Conservation (phyloP, 768 basidiomycete genomes). For the Amanita polypyramis region DNA sequence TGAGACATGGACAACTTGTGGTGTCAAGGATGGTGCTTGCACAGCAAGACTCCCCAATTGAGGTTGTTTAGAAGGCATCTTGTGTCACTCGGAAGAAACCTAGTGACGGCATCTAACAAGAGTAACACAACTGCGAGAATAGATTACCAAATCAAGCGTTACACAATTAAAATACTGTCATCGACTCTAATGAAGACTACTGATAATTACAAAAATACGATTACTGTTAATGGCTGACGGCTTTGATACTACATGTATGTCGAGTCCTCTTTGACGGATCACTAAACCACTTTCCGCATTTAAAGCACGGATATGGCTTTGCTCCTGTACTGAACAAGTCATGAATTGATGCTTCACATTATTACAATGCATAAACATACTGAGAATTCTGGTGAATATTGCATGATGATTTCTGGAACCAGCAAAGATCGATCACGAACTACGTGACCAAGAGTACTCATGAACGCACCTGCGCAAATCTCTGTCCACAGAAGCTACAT, state of each 20-base stretch:
- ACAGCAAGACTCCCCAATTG: slow-evolving; percentile 58
- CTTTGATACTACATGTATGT: slow-evolving; percentile 33
- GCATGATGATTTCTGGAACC: slow-evolving; percentile 40
- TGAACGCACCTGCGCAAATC: slow-evolving; percentile 31
- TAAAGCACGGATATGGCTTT: slow-evolving; percentile 40
- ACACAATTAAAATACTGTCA: not conserved
- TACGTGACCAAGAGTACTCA: not conserved
- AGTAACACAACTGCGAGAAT: not conserved
- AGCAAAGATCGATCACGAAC: slow-evolving; percentile 1
- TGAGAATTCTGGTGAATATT: slow-evolving; percentile 50
- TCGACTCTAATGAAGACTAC: not conserved
- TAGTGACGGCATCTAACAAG: not conserved
- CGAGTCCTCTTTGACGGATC: slow-evolving; percentile 57
- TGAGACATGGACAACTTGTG: slow-evolving; percentile 65
- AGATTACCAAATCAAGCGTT: not conserved
- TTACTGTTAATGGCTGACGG: not conserved
- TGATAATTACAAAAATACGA: too few species aligned
- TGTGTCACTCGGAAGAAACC: not conserved
- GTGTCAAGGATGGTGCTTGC: slow-evolving; percentile 47
- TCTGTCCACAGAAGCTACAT: slow-evolving; percentile 41
- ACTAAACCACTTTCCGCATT: slow-evolving; percentile 44
- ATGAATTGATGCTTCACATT: not conserved
- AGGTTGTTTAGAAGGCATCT: slow-evolving; percentile 33
- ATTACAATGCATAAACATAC: slow-evolving; percentile 14
- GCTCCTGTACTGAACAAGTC: slow-evolving; percentile 38